phyloP scores from a whole-genome alignment of 441 rosid species.

The Melastoma candidum region DNA sequence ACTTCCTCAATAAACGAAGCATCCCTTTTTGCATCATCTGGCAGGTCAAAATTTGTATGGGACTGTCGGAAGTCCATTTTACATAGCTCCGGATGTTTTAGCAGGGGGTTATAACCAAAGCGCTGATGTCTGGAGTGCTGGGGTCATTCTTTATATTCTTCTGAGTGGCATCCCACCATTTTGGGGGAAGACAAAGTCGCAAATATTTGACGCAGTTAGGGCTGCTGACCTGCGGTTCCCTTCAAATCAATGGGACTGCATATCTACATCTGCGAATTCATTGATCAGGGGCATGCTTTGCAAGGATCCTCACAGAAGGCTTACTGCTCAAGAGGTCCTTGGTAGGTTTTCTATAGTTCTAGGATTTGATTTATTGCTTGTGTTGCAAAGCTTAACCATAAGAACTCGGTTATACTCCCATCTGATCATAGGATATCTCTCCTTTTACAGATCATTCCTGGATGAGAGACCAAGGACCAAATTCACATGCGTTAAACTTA shows the following conservation, averaged over 20 bases:
- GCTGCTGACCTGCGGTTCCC: slow-evolving; percentile 61
- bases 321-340: slow-evolving; percentile 48
- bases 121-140: slow-evolving; percentile 72
- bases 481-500: slow-evolving; percentile 13
- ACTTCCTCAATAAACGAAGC: slow-evolving; percentile 8
- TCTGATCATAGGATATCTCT: not conserved
- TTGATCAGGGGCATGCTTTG: slow-evolving; percentile 54
- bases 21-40: slow-evolving; percentile 7
- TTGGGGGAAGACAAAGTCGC: slow-evolving; percentile 67
- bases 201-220: slow-evolving; percentile 55
- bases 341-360: slow-evolving; percentile 24
- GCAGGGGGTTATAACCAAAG: slow-evolving; percentile 55
- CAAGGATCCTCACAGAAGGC: slow-evolving; percentile 36
- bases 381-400: no score
- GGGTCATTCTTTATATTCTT: slow-evolving; percentile 61
- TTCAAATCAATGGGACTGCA: slow-evolving; percentile 39
- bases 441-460: slow-evolving; percentile 35
- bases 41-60: slow-evolving; percentile 53
- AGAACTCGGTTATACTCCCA: no score
- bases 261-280: slow-evolving; percentile 44
- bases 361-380: no score
- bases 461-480: slow-evolving; percentile 29
- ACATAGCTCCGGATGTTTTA: slow-evolving; percentile 68
- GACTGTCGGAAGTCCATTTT: slow-evolving; percentile 67
- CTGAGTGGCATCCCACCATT: slow-evolving; percentile 56